Evolutionary conservation across 192 early-diverging fungal species (phyloP).

Genomic region (Gamsiella multidivaricata): DNA sequence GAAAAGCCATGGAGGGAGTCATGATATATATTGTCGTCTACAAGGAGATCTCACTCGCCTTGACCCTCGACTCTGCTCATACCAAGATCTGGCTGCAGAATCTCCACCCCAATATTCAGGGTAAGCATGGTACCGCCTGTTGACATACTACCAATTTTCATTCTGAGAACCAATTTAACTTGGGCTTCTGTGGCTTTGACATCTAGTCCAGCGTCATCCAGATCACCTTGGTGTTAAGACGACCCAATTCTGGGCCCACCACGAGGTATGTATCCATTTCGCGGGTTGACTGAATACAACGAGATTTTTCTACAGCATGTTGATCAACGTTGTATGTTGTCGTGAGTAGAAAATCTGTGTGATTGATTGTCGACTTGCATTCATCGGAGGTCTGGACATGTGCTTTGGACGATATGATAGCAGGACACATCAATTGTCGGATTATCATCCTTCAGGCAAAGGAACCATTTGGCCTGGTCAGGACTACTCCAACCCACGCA

Average conservation of each 20-base stretch:
- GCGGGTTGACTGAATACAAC: too few species aligned
- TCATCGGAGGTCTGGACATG: conserved; percentile 84
- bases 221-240: conserved; percentile 78
- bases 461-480: conserved; percentile 73
- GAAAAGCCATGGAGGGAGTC: conserved; percentile 87
- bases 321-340: neutral
- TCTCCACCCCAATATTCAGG: conserved; percentile 80
- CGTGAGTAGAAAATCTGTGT: conserved; percentile 68
- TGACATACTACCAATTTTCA: neutral
- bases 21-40: conserved; percentile 90
- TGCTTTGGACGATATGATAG: conserved; percentile 91
- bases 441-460: conserved; percentile 70
- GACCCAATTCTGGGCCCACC: conserved; percentile 91
- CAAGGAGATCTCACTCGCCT: conserved; percentile 83
- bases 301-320: neutral
- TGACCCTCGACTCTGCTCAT: conserved; percentile 81
- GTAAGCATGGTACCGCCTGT: conserved; percentile 18
- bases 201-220: conserved; percentile 83
- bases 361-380: conserved; percentile 77
- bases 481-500: conserved; percentile 91
- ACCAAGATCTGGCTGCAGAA: conserved; percentile 79
- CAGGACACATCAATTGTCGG: conserved; percentile 77
- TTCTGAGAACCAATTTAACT: neutral
- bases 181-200: neutral
- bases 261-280: conserved; percentile 58